These are phyloP conservation scores for Piper longum DNA, from an alignment of 164 flowering plant species.

Conservation along the genomic window DNA sequence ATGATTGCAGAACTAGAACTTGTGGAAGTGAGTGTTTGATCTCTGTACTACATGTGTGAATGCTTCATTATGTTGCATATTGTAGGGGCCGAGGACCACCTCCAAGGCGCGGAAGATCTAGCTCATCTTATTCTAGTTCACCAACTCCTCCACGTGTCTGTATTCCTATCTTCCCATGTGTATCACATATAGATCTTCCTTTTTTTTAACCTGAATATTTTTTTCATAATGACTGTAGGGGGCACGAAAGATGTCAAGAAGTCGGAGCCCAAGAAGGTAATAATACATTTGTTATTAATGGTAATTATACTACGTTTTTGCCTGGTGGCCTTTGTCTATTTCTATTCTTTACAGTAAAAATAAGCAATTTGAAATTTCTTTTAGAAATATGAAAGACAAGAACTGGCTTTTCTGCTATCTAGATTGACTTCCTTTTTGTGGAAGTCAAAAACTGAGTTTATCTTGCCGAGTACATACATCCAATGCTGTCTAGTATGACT, in stretches of 20 bases:
- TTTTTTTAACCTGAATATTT: neutral
- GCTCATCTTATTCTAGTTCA: conserved; percentile 64
- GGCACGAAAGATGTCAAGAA: conserved; percentile 46
- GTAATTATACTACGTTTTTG: neutral
- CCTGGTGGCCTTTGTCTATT: neutral
- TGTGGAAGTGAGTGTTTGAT: too few relatives aligned
- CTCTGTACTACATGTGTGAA: neutral
- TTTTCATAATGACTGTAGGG: conserved; percentile 26
- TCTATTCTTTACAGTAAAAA: too few relatives aligned
- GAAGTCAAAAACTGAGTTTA: too few relatives aligned
- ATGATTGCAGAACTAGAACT: too few relatives aligned
- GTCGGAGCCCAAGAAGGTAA: conserved; percentile 90
- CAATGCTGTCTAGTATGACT: neutral
- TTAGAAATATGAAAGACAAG: too few relatives aligned
- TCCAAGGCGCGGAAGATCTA: conserved; percentile 70
- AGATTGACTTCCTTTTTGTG: too few relatives aligned
- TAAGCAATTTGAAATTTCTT: too few relatives aligned
- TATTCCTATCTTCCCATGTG: neutral
- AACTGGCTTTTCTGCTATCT: too few relatives aligned
- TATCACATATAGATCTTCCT: neutral
- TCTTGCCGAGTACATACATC: too few relatives aligned
- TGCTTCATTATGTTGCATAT: neutral
- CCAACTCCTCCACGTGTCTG: conserved; percentile 81
- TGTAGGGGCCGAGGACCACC: conserved; percentile 55
- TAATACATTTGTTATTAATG: neutral